Percentiles rank a stretch among this genome's conserved stretches.
These are phyloP conservation scores for Periconia macrospinosa DNA, from an alignment of 2,329 filamentous ascomycete genomes.

Conservation along the genomic window DNA sequence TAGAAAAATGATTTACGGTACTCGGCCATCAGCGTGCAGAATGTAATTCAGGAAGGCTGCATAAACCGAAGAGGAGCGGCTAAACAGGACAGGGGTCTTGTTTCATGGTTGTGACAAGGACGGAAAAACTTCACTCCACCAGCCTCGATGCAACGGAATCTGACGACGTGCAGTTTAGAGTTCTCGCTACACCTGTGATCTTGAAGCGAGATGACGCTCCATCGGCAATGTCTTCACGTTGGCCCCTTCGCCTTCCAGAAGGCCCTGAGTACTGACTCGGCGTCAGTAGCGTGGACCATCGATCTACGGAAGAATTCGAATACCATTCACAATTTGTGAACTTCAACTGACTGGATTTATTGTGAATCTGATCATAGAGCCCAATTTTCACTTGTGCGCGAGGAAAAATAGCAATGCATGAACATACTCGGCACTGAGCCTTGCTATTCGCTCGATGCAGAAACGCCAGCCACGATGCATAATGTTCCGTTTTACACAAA, in stretches of 20 bases:
- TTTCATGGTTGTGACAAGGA: conserved; percentile 17
- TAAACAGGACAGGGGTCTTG: conserved; percentile 7
- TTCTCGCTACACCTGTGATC: conserved; percentile 7
- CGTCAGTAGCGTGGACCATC: neutral
- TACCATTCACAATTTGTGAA: no score
- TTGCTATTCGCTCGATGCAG: neutral
- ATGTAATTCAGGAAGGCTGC: no score
- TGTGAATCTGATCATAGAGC: no score
- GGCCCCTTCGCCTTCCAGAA: neutral
- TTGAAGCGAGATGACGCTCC: conserved; percentile 9
- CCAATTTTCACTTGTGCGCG: no score
- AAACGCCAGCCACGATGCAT: conserved; percentile 15
- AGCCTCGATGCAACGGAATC: conserved; percentile 2
- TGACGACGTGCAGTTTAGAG: conserved; percentile 2
- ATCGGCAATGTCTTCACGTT: neutral
- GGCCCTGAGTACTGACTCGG: neutral
- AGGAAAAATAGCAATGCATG: neutral
- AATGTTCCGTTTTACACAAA: conserved; percentile 30
- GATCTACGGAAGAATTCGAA: no score
- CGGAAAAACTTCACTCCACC: conserved; percentile 20
- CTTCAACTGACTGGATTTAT: no score
- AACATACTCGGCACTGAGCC: neutral
- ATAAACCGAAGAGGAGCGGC: no score
- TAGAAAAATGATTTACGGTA: no score
- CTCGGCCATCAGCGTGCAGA: no score